Evolutionary conservation across 2,329 filamentous ascomycete species (phyloP).

Genomic region (Lasiodiplodia hormozganensis): DNA sequence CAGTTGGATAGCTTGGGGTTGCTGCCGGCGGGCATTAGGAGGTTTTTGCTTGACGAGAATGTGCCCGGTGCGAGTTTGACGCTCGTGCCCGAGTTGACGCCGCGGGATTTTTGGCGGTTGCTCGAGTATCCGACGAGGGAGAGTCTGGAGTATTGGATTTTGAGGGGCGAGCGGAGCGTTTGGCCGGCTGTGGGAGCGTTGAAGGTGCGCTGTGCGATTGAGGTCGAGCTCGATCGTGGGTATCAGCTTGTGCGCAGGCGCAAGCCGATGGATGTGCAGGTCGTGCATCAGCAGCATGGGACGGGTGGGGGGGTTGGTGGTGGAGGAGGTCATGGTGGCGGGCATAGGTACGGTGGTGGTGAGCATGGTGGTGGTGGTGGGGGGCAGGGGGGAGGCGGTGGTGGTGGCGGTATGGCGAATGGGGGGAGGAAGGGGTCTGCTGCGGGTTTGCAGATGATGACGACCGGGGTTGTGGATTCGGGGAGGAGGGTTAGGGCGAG

Average conservation of each 20-base stretch:
- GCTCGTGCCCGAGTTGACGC: slow-evolving; percentile 78
- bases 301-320: neutral
- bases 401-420: neutral
- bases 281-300: slow-evolving; percentile 43
- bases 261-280: slow-evolving; percentile 50
- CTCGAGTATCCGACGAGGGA: slow-evolving; percentile 82
- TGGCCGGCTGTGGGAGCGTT: slow-evolving; percentile 89
- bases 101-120: slow-evolving; percentile 75
- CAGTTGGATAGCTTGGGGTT: slow-evolving; percentile 81
- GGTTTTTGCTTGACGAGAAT: slow-evolving; percentile 82
- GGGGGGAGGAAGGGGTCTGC: neutral
- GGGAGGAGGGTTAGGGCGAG: slow-evolving; percentile 25
- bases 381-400: neutral
- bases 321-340: neutral
- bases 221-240: slow-evolving; percentile 84
- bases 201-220: slow-evolving; percentile 81
- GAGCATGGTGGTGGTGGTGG: neutral
- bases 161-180: slow-evolving; percentile 82
- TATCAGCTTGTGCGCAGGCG: slow-evolving; percentile 78
- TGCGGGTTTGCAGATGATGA: neutral
- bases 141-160: slow-evolving; percentile 83
- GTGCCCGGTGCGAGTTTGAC: slow-evolving; percentile 80
- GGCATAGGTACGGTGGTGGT: neutral
- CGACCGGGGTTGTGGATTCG: neutral
- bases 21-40: slow-evolving; percentile 72